A percentile compares a stretch with the other conserved stretches of the same genome.
These are phyloP conservation scores for Rutstroemia sp. DNA, from an alignment of 2,329 filamentous ascomycete genomes.

Conservation along the genomic window DNA sequence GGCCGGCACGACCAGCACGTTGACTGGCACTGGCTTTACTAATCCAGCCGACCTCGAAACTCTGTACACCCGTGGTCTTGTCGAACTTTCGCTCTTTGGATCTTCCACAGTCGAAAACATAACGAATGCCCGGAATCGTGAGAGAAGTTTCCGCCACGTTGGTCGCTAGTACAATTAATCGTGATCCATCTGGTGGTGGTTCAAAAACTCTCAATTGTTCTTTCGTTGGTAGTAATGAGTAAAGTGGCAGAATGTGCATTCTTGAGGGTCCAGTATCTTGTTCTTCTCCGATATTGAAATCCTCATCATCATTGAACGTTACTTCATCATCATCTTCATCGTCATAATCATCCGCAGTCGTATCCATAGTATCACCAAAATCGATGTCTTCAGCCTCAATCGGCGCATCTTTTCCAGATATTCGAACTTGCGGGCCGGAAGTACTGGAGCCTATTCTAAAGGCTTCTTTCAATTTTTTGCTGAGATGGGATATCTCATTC, in stretches of 20 bases:
- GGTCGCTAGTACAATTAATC: constrained; percentile 84
- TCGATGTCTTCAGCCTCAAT: constrained; percentile 84
- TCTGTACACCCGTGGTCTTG: constrained; percentile 82
- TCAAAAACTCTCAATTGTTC: constrained; percentile 92
- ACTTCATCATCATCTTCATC: constrained; percentile 55
- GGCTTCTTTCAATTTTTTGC: constrained; percentile 65
- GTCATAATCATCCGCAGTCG: constrained; percentile 47
- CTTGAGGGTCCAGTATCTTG: constrained; percentile 59
- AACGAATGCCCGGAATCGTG: constrained; percentile 90
- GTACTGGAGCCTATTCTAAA: constrained; percentile 41
- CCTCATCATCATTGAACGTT: constrained; percentile 39
- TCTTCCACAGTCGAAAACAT: constrained; percentile 91
- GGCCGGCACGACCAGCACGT: constrained; percentile 84
- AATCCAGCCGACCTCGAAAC: constrained; percentile 92
- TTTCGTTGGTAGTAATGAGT: constrained; percentile 82
- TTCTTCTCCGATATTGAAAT: constrained; percentile 57
- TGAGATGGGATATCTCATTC: constrained; percentile 81
- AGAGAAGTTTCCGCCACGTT: constrained; percentile 97
- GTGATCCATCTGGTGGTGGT: constrained; percentile 69
- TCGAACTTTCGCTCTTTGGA: constrained; percentile 91
- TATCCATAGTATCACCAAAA: constrained; percentile 58
- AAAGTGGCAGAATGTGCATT: constrained; percentile 87
- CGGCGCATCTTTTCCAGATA: constrained; percentile 70
- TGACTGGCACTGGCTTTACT: constrained; percentile 95
- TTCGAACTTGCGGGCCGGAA: constrained; percentile 60